Evolutionary conservation across 1,139 yeast genomes (phyloP).

Genomic region (Blastobotrys aristatus): DNA sequence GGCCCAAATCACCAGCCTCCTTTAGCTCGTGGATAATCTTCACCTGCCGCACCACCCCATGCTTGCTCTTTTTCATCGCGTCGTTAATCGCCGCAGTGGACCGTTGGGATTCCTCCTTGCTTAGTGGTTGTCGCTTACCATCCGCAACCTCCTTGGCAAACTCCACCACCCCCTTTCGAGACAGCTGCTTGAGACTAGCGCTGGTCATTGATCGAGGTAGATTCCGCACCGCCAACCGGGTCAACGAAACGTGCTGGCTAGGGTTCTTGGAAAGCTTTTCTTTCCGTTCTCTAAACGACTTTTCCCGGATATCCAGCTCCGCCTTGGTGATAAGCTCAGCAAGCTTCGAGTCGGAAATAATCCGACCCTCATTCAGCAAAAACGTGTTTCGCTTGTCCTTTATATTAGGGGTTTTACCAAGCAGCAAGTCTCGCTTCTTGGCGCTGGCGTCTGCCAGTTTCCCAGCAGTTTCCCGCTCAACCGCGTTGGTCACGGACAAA

Average conservation of each 20-base stretch:
- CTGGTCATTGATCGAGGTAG: constrained; percentile 89
- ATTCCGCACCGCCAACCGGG: constrained; percentile 90
- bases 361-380: constrained; percentile 89
- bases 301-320: constrained; percentile 84
- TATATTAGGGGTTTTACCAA: constrained; percentile 64
- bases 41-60: constrained; percentile 90
- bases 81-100: constrained; percentile 57
- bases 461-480: constrained; percentile 82
- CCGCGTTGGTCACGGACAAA: constrained; percentile 74
- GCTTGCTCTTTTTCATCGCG: constrained; percentile 46
- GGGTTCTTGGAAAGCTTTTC: constrained; percentile 91
- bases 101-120: constrained; percentile 82
- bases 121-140: constrained; percentile 71
- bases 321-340: constrained; percentile 63
- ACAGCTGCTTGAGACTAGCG: constrained; percentile 83
- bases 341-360: constrained; percentile 71
- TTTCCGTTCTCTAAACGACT: constrained; percentile 79
- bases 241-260: constrained; percentile 79
- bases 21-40: constrained; percentile 90
- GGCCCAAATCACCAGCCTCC: constrained; percentile 79
- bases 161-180: constrained; percentile 89
- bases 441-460: constrained; percentile 70
- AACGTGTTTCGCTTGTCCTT: constrained; percentile 81
- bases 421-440: constrained; percentile 60
- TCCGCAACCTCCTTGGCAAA: constrained; percentile 90